Percentiles rank a stretch among this genome's conserved stretches.
Conservation (phyloP, 1,284 basidiomycete species). For the Sporisorium reilianum region DNA sequence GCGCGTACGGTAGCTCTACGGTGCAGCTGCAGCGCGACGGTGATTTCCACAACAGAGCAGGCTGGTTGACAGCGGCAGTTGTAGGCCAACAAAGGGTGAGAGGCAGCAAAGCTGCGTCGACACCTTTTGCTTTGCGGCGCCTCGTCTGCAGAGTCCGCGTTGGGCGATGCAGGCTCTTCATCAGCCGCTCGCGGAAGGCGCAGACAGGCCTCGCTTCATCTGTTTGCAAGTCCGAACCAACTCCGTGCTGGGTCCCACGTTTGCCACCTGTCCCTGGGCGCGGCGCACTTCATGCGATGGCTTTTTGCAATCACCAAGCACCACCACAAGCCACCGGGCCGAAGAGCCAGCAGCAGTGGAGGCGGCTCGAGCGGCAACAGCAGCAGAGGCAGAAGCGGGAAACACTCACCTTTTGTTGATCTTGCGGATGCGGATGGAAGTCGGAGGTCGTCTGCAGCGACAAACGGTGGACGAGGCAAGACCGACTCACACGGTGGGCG, state of each 20-base stretch:
- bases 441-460: conserved; percentile 1
- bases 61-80: neutral
- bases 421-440: neutral
- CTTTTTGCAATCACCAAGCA: neutral
- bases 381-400: neutral
- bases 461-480: too few species aligned
- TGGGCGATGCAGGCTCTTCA: conserved; percentile 1
- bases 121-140: neutral
- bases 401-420: conserved; percentile 1
- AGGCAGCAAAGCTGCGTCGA: neutral
- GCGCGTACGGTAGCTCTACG: neutral
- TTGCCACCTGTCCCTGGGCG: conserved; percentile 1
- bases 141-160: neutral
- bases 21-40: conserved; percentile 2
- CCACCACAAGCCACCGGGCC: neutral
- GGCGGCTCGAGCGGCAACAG: neutral
- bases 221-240: neutral
- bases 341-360: neutral
- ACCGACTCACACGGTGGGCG: conserved; percentile 30
- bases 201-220: conserved; percentile 37
- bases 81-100: neutral
- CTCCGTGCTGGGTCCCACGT: conserved; percentile 6
- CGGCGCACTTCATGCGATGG: neutral
- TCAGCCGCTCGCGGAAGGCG: conserved; percentile 12
- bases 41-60: neutral